Conservation (phyloP, 176 grass and related monocot genomes). For the Carex cristatella region DNA sequence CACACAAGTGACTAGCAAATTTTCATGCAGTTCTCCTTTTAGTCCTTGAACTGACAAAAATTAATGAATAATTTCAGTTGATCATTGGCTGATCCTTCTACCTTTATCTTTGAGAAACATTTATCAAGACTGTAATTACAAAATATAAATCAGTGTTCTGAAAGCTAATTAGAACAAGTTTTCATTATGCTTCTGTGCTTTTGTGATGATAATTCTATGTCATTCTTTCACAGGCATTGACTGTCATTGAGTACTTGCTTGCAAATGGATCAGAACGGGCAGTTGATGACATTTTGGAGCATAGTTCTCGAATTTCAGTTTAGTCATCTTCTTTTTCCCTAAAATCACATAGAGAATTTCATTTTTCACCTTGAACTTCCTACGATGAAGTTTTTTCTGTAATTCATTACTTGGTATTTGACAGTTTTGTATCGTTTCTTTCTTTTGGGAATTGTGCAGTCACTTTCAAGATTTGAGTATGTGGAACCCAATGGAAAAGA, state of each 20-base stretch:
- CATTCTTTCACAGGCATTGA: conserved; percentile 48
- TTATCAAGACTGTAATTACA: background rate
- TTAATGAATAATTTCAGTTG: background rate
- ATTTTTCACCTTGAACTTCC: background rate
- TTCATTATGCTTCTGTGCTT: background rate
- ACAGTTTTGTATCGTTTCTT: conserved; percentile 22
- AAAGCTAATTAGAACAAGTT: background rate
- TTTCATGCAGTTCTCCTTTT: background rate
- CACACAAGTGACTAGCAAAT: background rate
- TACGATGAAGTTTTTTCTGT: background rate
- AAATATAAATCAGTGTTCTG: background rate
- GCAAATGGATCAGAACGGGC: conserved; percentile 93
- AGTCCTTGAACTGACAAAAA: background rate
- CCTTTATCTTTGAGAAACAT: background rate
- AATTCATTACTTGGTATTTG: conserved; percentile 2
- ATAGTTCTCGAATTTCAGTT: conserved; percentile 88
- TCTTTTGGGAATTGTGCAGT: conserved; percentile 38
- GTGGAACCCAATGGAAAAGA: conserved; percentile 96
- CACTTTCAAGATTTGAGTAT: conserved; percentile 91
- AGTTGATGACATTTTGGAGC: conserved; percentile 92
- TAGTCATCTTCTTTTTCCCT: conserved; percentile 14
- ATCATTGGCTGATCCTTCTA: background rate
- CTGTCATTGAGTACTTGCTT: conserved; percentile 94
- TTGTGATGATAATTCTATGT: background rate
- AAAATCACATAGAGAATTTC: conserved; percentile 3